A percentile compares a stretch with the other conserved stretches of the same genome.
phyloP scores from a whole-genome alignment of 2,329 filamentous ascomycete genomes.

The Fusarium udum region DNA sequence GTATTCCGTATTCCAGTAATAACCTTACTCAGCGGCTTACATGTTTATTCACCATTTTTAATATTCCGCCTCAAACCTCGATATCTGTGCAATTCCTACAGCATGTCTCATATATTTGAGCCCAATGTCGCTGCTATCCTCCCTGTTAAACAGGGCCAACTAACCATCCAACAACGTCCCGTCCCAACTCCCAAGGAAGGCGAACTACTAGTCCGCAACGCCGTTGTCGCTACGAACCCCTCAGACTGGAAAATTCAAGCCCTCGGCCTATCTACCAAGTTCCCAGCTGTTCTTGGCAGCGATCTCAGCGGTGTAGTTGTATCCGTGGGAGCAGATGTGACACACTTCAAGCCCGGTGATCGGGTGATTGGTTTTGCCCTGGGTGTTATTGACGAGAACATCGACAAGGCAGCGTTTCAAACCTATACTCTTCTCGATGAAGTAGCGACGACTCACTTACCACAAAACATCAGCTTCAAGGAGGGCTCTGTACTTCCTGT shows the following conservation, averaged over 20 bases:
- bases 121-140: neutral
- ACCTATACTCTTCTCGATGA: conserved; percentile 44
- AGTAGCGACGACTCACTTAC: rapidly evolving
- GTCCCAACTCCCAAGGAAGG: neutral
- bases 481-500: conserved; percentile 24
- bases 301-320: conserved; percentile 20
- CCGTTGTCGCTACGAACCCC: conserved; percentile 47
- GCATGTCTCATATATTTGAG: rapidly evolving
- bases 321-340: conserved; percentile 1
- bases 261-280: conserved; percentile 37
- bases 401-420: conserved; percentile 48
- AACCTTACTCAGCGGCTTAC: neutral
- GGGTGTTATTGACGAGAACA: conserved; percentile 44
- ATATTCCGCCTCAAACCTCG: rapidly evolving
- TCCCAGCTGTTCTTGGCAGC: conserved; percentile 26
- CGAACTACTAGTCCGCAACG: neutral
- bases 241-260: conserved; percentile 50
- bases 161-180: neutral
- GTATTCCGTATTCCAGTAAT: too few species aligned
- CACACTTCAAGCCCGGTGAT: conserved; percentile 19
- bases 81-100: neutral
- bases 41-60: rapidly evolving
- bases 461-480: conserved; percentile 31
- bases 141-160: neutral
- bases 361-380: conserved; percentile 44